Base-by-base conservation (phyloP, 2,329 filamentous ascomycete species). In the Phaeophleospora eucalypticola region DNA sequence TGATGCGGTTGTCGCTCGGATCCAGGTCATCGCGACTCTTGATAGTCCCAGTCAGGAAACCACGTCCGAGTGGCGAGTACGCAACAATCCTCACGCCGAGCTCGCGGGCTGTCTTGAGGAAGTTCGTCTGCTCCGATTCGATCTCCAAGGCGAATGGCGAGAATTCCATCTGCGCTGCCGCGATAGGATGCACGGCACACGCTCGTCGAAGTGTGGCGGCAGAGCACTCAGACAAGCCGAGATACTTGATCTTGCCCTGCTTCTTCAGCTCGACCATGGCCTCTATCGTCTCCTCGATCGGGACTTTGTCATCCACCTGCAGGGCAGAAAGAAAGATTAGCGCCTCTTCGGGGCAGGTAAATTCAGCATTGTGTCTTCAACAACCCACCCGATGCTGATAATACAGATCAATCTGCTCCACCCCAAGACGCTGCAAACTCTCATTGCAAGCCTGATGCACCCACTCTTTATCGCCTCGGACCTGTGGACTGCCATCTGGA, bases 131-230 rank as follows among this genome's bases (percentile, higher is more conserved):
- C 49, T 54, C 54, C 0, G 60, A 61, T 49, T 80, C 77, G 36
- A 80, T 77, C 34, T 77, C 74, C 4, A 69, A 61, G 1, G 66
- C 65, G 54, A 77, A 78, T 0, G 72, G 69, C 2, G 68, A 73
- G 60, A 76, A 79, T 54, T 79, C 77, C 39, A 77, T 68, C 62
- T 81, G 76, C n/a, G 76, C 71, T 7, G 72, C 73, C 3, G 71
- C 64, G 43, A 82, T 74, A 4, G 69, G 75, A 46, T 73, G 68
- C 3, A 80, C 65, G 12, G 65, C 67, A 58, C 65, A 58, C 3
- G 79, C 78, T 15, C 77, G 69, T 4, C 72, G 70, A 29, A 81
- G 68, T 0, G 76, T 75, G 6, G 65, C 62, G 3, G 74, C 71
- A 19, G 68, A 71, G 45, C 73, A 71, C 53, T 77, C 75, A 10